A percentile compares a stretch with the other conserved stretches of the same genome.
Evolutionary conservation across 225 moss, liverwort and hornwort genomes (phyloP).

Genomic region (Sphagnum tenellum): DNA sequence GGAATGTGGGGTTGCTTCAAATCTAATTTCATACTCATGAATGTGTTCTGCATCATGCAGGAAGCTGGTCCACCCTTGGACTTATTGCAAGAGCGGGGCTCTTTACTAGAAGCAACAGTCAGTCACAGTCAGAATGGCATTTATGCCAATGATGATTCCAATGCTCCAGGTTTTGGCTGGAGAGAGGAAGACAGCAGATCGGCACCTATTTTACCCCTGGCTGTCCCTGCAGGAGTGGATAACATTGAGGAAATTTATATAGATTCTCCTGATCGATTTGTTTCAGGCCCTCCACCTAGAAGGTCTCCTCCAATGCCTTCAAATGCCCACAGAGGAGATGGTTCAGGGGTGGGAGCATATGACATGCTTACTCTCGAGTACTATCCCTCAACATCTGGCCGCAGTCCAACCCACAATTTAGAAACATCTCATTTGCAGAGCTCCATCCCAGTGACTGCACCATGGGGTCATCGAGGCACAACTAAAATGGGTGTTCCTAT

Average conservation of each 20-base stretch:
- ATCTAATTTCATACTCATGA: too few species aligned
- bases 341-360: background rate
- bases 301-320: constrained; percentile 11
- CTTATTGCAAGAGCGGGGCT: constrained; percentile 49
- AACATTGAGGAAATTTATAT: constrained; percentile 10
- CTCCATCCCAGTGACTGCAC: constrained; percentile 9
- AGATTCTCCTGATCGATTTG: constrained; percentile 2
- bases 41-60: constrained; percentile 21
- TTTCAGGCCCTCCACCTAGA: constrained; percentile 8
- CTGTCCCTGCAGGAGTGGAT: constrained; percentile 6
- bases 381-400: constrained; percentile 12
- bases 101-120: constrained; percentile 18
- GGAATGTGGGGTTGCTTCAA: too few species aligned
- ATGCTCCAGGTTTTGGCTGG: constrained; percentile 19
- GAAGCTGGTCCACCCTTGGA: constrained; percentile 32
- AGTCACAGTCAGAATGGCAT: constrained; percentile 10
- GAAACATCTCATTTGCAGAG: constrained; percentile 2
- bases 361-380: constrained; percentile 5
- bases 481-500: constrained; percentile 27
- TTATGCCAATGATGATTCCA: constrained; percentile 12
- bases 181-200: constrained; percentile 16
- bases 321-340: constrained; percentile 1
- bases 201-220: constrained; percentile 21
- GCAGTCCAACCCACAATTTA: constrained; percentile 2
- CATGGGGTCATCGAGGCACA: constrained; percentile 1